These are phyloP conservation scores for Ramaria rubella DNA, from an alignment of 768 basidiomycete genomes.

Conservation along the genomic window DNA sequence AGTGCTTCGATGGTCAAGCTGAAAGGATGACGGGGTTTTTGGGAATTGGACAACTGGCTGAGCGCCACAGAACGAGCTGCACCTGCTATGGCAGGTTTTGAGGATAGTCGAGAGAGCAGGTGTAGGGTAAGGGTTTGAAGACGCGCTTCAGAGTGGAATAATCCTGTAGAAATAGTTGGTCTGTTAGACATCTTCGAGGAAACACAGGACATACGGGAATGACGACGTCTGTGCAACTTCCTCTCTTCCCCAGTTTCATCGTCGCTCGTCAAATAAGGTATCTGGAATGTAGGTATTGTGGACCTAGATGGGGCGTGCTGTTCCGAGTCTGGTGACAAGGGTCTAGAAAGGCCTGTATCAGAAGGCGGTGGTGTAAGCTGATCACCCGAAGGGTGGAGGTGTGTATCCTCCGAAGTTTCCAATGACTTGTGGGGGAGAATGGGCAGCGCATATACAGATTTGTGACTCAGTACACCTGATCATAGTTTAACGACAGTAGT, in stretches of 20 bases:
- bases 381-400: neutral
- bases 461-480: conserved; percentile 1
- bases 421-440: neutral
- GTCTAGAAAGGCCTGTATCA: conserved; percentile 6
- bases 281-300: neutral
- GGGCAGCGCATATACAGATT: neutral
- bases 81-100: conserved; percentile 60
- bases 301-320: neutral
- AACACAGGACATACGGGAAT: neutral
- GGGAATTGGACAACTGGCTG: conserved; percentile 7
- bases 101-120: conserved; percentile 50
- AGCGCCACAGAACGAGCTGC: conserved; percentile 41
- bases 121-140: conserved; percentile 29
- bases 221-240: neutral
- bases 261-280: neutral
- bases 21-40: conserved; percentile 18
- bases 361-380: conserved; percentile 1
- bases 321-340: neutral
- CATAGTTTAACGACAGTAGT: neutral
- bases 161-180: neutral
- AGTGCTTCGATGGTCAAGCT: conserved; percentile 40
- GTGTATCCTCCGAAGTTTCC: neutral
- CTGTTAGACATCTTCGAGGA: neutral
- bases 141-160: neutral
- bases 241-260: neutral